These are phyloP conservation scores for Nidularia pulvinata DNA, from an alignment of 768 basidiomycete genomes.

Conservation along the genomic window DNA sequence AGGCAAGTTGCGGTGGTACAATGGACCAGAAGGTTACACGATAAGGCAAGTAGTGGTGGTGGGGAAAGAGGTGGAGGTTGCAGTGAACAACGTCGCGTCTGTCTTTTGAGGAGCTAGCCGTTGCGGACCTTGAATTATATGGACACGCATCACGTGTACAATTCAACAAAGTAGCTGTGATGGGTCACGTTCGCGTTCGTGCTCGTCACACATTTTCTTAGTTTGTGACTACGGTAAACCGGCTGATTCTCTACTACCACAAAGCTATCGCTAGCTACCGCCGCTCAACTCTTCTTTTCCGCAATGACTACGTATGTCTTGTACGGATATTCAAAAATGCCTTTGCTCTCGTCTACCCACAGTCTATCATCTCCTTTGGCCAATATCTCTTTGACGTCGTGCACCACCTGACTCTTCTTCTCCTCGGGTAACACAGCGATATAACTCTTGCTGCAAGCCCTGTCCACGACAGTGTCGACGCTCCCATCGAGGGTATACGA, in stretches of 20 bases:
- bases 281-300: slow-evolving; percentile 16
- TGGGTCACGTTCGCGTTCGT: neutral
- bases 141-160: slow-evolving; percentile 10
- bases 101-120: slow-evolving; percentile 22
- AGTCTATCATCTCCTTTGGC: slow-evolving; percentile 56
- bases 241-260: neutral
- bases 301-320: slow-evolving; percentile 59
- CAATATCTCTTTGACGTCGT: slow-evolving; percentile 55
- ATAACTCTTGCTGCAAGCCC: slow-evolving; percentile 86
- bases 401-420: slow-evolving; percentile 52
- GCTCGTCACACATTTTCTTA: slow-evolving; percentile 2
- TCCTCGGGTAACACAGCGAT: slow-evolving; percentile 61
- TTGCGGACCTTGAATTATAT: slow-evolving; percentile 38
- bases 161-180: neutral
- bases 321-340: slow-evolving; percentile 83
- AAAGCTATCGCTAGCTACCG: too few relatives aligned
- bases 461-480: slow-evolving; percentile 55
- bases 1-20: neutral
- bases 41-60: slow-evolving; percentile 7
- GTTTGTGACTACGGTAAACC: neutral
- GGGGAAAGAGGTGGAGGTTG: slow-evolving; percentile 14
- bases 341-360: slow-evolving; percentile 77
- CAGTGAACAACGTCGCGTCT: slow-evolving; percentile 8
- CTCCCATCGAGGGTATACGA: slow-evolving; percentile 50
- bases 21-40: neutral